Base-by-base conservation (phyloP, 176 grass and related monocot species). In the Carex littledalei region DNA sequence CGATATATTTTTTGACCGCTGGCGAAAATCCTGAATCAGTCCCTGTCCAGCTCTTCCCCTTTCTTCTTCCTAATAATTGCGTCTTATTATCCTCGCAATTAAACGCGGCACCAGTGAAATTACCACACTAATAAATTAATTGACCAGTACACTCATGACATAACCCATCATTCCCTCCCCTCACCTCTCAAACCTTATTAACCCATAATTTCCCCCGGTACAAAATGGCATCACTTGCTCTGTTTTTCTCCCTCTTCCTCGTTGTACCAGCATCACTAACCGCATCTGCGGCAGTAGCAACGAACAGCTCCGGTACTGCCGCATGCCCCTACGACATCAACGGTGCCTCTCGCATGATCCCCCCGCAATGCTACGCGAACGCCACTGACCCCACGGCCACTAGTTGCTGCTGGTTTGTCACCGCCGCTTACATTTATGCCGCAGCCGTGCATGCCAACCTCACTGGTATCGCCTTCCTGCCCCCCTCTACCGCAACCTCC, bases 341-440 rank as follows among this genome's bases (percentile, higher is more conserved):
- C 0, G 79, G 75, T 31, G 85, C 88, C 78, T 34, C 87, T 24
- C 35, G 3, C 57, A 84, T 94, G 84, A 89, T 94, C 63, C 88
- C 90, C 3, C 6, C 31, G 4, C 81, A 85, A 75, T 94, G 93
- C 86, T 85, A 94, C 82, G 90, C 88, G 4, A 94, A 94, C 85
- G 81, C 86, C 1, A 87, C 87, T 31, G 54, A 63, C 13, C 52
- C 75, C 50, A 69, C 21, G 18, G 66, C 79, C 53, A 95, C 85
- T 24, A 88, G 86, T 21, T 95, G 93, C 86, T 95, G 93, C 87
- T 95, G 90, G 90, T 92, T 83, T 84, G 90, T 95, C 49, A 83
- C 82, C 50, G 88, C 84, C 10, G 80, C 90, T 3, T 90, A 89
- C 86, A 75, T 90, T 77, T 94, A 81, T 72, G 90, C 90, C 2